Conservation (phyloP, 2,329 filamentous ascomycete species). For the Hymenoscyphus albidus region DNA sequence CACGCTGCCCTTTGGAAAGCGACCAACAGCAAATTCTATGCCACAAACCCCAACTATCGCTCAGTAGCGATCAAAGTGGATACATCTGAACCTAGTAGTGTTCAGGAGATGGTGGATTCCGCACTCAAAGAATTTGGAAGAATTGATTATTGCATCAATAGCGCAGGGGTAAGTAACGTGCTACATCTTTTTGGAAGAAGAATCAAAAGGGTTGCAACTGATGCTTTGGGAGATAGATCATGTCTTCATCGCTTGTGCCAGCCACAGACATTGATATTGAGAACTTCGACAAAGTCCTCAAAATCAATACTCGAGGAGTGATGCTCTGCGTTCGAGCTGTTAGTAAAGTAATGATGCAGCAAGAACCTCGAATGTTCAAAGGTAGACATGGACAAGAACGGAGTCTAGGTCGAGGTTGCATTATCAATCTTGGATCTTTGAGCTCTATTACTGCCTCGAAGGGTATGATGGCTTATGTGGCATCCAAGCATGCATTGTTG, state of each 20-base stretch:
- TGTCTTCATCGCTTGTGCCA: slow-evolving; percentile 13
- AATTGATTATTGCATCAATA: no score
- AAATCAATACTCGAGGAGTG: slow-evolving; percentile 36
- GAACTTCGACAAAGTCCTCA: slow-evolving; percentile 31
- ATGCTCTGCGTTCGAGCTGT: slow-evolving; percentile 35
- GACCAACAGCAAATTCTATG: slow-evolving; percentile 28
- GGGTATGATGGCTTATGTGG: slow-evolving; percentile 20
- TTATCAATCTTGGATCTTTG: slow-evolving; percentile 53
- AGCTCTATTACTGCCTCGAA: neutral
- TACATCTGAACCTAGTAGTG: neutral
- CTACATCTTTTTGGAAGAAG: no score
- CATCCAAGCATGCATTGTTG: slow-evolving; percentile 31
- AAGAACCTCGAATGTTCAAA: slow-evolving; percentile 13
- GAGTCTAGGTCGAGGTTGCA: slow-evolving; percentile 42
- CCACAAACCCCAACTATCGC: slow-evolving; percentile 27
- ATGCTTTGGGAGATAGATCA: no score
- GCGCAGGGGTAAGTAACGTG: no score
- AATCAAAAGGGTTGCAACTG: no score
- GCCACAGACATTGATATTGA: slow-evolving; percentile 25
- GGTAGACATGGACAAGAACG: slow-evolving; percentile 10
- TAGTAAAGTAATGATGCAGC: slow-evolving; percentile 19
- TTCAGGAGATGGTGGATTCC: no score
- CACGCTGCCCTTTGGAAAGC: slow-evolving; percentile 20
- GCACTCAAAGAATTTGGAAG: no score
- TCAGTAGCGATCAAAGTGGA: slow-evolving; percentile 30